These are phyloP conservation scores for Paralagenidium karlingii DNA, from an alignment of 352 stramenopile genomes.

Conservation along the genomic window DNA sequence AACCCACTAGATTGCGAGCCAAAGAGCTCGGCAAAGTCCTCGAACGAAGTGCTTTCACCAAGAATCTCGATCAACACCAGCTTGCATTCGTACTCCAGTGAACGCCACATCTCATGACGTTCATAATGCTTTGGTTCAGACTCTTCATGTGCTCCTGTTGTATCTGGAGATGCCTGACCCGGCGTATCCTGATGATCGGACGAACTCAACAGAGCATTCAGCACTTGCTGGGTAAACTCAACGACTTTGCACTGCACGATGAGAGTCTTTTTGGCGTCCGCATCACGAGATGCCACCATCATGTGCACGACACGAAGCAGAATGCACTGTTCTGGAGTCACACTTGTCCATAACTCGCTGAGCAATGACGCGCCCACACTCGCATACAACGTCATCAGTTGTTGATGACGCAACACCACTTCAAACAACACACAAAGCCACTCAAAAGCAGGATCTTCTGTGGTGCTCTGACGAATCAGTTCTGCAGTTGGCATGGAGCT, in stretches of 20 bases:
- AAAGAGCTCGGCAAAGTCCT: not conserved
- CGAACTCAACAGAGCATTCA: not conserved
- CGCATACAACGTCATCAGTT: slow-evolving; percentile 49
- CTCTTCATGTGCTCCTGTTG: too few species aligned
- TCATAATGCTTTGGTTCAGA: slow-evolving; percentile 39
- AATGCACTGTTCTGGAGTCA: slow-evolving; percentile 73
- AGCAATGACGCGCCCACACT: slow-evolving; percentile 60
- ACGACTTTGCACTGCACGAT: too few species aligned
- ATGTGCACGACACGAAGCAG: slow-evolving; percentile 53
- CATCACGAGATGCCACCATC: too few species aligned
- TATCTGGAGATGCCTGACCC: slow-evolving; percentile 19
- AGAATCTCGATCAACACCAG: slow-evolving; percentile 58
- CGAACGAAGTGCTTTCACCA: slow-evolving; percentile 34
- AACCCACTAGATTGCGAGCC: slow-evolving; percentile 7
- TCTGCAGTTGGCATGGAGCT: not conserved
- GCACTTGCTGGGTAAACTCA: not conserved
- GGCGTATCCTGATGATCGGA: not conserved
- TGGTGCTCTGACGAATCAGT: slow-evolving; percentile 9
- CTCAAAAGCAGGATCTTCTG: slow-evolving; percentile 57
- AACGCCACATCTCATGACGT: slow-evolving; percentile 57
- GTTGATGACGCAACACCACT: slow-evolving; percentile 31
- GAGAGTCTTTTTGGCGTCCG: too few species aligned
- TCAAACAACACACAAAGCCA: slow-evolving; percentile 65
- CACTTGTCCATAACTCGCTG: slow-evolving; percentile 63
- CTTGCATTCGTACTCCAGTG: slow-evolving; percentile 67